A percentile compares a stretch with the other conserved stretches of the same genome.
phyloP scores from a whole-genome alignment of 345 rosid genomes.

The Boechera divaricarpa region DNA sequence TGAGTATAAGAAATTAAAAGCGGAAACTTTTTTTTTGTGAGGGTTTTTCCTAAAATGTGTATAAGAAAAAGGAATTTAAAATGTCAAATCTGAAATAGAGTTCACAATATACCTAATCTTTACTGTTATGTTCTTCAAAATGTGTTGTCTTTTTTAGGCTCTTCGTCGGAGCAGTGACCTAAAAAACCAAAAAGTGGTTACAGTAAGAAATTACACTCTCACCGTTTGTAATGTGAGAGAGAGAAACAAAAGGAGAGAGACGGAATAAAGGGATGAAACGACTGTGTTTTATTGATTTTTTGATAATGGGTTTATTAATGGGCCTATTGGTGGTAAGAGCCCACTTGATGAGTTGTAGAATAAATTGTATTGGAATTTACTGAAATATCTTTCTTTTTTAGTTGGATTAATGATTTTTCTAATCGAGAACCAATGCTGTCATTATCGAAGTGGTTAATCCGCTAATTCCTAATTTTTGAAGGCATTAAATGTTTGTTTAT shows the following conservation, averaged over 20 bases:
- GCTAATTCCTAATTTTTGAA: constrained; percentile 11
- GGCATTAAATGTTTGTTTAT: constrained; percentile 9
- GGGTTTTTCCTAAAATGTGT: constrained; percentile 10
- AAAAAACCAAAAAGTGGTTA: constrained; percentile 38
- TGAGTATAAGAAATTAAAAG: constrained; percentile 26
- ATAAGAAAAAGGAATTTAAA: not conserved
- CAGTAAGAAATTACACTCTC: constrained; percentile 40
- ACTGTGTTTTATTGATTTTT: not conserved
- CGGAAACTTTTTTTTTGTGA: constrained; percentile 18
- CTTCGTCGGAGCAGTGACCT: constrained; percentile 40
- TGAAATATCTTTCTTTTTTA: not conserved
- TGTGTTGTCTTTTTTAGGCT: constrained; percentile 13
- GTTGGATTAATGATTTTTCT: not conserved
- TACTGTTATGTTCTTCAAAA: constrained; percentile 1
- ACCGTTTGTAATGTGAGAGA: constrained; percentile 40
- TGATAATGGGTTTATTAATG: constrained; percentile 17
- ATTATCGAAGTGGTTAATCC: constrained; percentile 34
- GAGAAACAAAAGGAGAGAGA: not conserved
- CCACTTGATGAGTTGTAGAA: not conserved
- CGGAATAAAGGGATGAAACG: constrained; percentile 14
- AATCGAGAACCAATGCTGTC: constrained; percentile 24
- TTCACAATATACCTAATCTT: constrained; percentile 12
- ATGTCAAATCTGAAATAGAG: constrained; percentile 16
- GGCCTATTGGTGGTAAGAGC: constrained; percentile 1
- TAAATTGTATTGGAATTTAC: not conserved